Base-by-base conservation (phyloP, 108 stramenopile genomes). In the Nitzschia sp. region DNA sequence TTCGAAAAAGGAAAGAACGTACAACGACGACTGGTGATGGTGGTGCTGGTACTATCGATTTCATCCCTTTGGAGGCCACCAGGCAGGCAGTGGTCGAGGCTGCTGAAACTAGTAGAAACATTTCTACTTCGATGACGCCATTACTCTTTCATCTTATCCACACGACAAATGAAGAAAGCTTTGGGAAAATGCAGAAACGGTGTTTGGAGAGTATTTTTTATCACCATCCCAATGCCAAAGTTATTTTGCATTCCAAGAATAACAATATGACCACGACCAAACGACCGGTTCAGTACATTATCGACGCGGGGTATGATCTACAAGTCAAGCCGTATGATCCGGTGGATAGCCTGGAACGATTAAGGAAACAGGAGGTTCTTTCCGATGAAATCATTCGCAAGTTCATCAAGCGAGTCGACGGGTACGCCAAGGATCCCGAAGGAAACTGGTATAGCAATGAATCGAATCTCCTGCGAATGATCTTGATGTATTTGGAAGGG, bases 91-190 rank as follows among this genome's bases (percentile, higher is more conserved):
- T 41, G 6, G 9, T 41, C 38, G 6, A 6, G 38, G 38, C 38
- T 13, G 38, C 9, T 41, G 38, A 6, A 41, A n/a, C n/a, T n/a
- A n/a, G n/a, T n/a, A 41, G 38, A 41, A 41, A 41, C 38, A 13
- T 41, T 41, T 41, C 38, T 13, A 41, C 9, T 13, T 41, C 38
- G 9, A 13, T 41, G 38, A 41, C 38, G 38, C n/a, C n/a, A n/a
- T 41, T 41, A 13, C 48, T 58, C 23, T 58, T 58, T 58, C 56
- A 58, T 31, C 31, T 58, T 2, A 32, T 58, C 21, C 56, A 58
- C 21, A 58, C 56, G 1, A 58, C 56, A 31, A 58, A 58, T 31
- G 56, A 58, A 31, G 2, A 30, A 1, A 34, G 15, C 1, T 58
- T 58, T 34, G 33, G 30, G 15, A 34, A 13, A 17, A n/a, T 1